Percentiles rank a stretch among this genome's conserved stretches.
phyloP scores from a whole-genome alignment of 768 basidiomycete species.

The Cystoderma amianthinum region DNA sequence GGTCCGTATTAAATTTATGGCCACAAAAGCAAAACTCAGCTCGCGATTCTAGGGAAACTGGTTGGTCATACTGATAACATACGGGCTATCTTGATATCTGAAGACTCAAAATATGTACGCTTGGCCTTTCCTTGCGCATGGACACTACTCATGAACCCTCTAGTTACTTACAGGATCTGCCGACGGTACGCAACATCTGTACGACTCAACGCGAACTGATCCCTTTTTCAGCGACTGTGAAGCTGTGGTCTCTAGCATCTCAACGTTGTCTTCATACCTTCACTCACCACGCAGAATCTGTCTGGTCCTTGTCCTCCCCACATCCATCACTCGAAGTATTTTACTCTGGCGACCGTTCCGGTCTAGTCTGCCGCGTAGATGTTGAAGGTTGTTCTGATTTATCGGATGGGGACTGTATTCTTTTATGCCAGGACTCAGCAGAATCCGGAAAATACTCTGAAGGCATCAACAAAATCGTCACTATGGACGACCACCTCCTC shows the following conservation, averaged over 20 bases:
- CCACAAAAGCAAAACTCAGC: neutral
- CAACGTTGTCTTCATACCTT: conserved; percentile 95
- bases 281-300: conserved; percentile 88
- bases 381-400: conserved; percentile 76
- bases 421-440: conserved; percentile 67
- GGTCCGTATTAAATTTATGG: conserved; percentile 17
- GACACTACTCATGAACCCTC: too few relatives aligned
- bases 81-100: conserved; percentile 79
- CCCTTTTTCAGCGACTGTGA: conserved; percentile 68
- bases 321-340: conserved; percentile 85
- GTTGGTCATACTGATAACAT: conserved; percentile 99
- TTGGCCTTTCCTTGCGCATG: too few relatives aligned
- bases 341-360: conserved; percentile 91
- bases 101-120: conserved; percentile 86
- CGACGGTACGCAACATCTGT: conserved; percentile 43
- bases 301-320: conserved; percentile 87
- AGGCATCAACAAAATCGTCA: conserved; percentile 76
- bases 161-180: conserved; percentile 83
- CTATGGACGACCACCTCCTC: conserved; percentile 74
- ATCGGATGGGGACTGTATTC: conserved; percentile 83
- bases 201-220: neutral
- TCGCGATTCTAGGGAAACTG: conserved; percentile 49
- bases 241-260: conserved; percentile 87
- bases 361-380: conserved; percentile 89
- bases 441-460: conserved; percentile 16